phyloP scores from a whole-genome alignment of 371 early-diverging fungal species.

The Mucor velutinosus region DNA sequence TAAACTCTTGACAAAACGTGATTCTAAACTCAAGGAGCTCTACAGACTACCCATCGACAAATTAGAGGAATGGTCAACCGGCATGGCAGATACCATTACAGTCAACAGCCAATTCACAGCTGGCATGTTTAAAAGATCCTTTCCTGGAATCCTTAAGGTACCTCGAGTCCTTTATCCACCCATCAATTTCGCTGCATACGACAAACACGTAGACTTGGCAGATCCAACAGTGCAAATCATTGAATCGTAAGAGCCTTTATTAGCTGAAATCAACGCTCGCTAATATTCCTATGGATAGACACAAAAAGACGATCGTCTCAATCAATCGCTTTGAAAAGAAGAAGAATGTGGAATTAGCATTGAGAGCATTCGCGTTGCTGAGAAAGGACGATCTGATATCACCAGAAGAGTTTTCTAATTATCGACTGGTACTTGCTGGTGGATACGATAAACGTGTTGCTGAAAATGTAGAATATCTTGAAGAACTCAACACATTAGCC shows the following conservation, averaged over 20 bases:
- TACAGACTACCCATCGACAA: slow-evolving; percentile 86
- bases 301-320: slow-evolving; percentile 60
- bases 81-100: slow-evolving; percentile 83
- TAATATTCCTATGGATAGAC: slow-evolving; percentile 15
- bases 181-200: slow-evolving; percentile 75
- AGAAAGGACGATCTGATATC: slow-evolving; percentile 27
- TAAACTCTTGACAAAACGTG: slow-evolving; percentile 73
- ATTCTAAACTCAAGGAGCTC: slow-evolving; percentile 63
- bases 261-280: background rate
- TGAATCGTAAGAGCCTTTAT: slow-evolving; percentile 44
- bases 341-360: slow-evolving; percentile 86
- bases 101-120: slow-evolving; percentile 93
- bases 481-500: slow-evolving; percentile 70
- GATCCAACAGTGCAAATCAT: slow-evolving; percentile 60
- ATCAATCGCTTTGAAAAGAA: slow-evolving; percentile 96
- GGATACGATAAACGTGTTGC: slow-evolving; percentile 85
- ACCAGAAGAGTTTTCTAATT: slow-evolving; percentile 31
- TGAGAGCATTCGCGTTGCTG: slow-evolving; percentile 72
- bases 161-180: slow-evolving; percentile 89
- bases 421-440: slow-evolving; percentile 72
- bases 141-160: slow-evolving; percentile 57
- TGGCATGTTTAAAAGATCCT: slow-evolving; percentile 73
- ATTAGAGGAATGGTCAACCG: slow-evolving; percentile 86
- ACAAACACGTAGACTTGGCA: slow-evolving; percentile 52
- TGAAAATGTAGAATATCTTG: slow-evolving; percentile 87